A percentile compares a stretch with the other conserved stretches of the same genome.
Conservation (phyloP, 805 yeast genomes). For the Kluyveromyces lactis region DNA sequence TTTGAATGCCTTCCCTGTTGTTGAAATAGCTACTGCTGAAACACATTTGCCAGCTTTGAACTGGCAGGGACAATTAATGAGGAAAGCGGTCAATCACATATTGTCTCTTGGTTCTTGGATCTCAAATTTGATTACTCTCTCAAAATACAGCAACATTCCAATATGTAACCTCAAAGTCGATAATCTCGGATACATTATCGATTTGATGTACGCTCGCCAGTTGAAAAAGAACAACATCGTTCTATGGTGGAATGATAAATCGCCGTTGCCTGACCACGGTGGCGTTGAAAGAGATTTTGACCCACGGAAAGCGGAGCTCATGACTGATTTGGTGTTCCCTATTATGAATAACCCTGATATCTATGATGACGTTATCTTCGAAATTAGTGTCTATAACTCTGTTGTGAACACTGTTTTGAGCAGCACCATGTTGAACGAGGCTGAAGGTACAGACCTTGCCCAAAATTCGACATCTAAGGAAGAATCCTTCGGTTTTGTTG, state of each 20-base stretch:
- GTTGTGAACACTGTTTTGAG: conserved; percentile 82
- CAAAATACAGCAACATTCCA: conserved; percentile 75
- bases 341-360: conserved; percentile 69
- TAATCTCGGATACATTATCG: conserved; percentile 71
- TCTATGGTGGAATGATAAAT: conserved; percentile 84
- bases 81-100: conserved; percentile 59
- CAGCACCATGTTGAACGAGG: conserved; percentile 75
- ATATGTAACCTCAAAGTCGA: conserved; percentile 77
- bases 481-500: conserved; percentile 43
- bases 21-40: conserved; percentile 53
- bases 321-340: conserved; percentile 61
- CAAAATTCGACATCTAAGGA: conserved; percentile 28
- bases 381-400: conserved; percentile 68
- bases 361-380: conserved; percentile 70
- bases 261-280: conserved; percentile 74
- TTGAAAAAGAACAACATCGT: conserved; percentile 57
- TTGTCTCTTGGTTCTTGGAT: conserved; percentile 70
- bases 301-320: conserved; percentile 25
- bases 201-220: conserved; percentile 76
- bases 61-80: conserved; percentile 67
- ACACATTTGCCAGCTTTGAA: conserved; percentile 62
- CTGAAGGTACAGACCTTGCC: conserved; percentile 75
- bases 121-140: conserved; percentile 50
- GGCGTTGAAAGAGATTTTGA: conserved; percentile 65
- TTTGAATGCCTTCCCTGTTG: conserved; percentile 49